These are phyloP conservation scores for Borealophlyctis nickersoniae DNA, from an alignment of 192 early-diverging fungal species.

Conservation along the genomic window DNA sequence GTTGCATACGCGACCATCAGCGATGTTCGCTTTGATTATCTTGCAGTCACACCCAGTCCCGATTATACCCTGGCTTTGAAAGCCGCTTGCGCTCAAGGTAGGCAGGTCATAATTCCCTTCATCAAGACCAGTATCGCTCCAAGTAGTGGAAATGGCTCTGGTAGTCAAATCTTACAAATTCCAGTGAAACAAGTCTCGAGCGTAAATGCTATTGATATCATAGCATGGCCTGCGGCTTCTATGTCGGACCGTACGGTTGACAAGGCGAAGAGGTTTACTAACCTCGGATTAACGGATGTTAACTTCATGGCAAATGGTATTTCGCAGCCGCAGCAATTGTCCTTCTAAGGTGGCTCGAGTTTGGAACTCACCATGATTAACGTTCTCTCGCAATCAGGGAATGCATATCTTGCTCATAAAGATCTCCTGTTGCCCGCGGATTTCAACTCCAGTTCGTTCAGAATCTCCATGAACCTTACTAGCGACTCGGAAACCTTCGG, in stretches of 20 bases:
- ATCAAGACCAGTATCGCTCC: not conserved
- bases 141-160: not conserved
- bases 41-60: not conserved
- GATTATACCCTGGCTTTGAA: not conserved
- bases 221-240: not conserved
- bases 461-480: not conserved
- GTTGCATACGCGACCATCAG: not conserved
- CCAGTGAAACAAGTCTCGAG: not conserved
- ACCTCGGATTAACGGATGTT: not conserved
- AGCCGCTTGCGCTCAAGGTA: not conserved
- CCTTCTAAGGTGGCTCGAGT: not conserved
- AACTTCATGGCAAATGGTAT: not conserved
- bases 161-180: not conserved
- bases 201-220: not conserved
- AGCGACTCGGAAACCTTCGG: not conserved
- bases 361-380: not conserved
- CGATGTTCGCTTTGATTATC: not conserved
- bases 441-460: not conserved
- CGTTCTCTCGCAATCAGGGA: not conserved
- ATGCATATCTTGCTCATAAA: not conserved
- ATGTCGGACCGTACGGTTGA: not conserved
- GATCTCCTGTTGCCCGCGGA: not conserved
- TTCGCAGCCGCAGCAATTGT: not conserved
- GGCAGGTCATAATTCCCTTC: not conserved
- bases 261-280: not conserved